Base-by-base conservation (phyloP, 1,284 basidiomycete genomes). In the Fomitopsis schrenkii region DNA sequence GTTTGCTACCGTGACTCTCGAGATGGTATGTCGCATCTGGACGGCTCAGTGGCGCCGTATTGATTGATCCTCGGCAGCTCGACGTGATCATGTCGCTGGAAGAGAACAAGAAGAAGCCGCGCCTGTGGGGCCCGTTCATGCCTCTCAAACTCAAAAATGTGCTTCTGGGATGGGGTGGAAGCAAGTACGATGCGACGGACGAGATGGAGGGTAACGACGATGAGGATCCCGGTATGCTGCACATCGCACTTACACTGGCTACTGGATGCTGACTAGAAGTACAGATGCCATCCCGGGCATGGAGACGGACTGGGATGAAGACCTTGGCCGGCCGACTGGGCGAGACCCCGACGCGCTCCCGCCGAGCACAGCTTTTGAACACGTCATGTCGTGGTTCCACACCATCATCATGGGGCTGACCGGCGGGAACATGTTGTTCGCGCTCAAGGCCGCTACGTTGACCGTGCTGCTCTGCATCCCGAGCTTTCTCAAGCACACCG, bases 271-370 rank as follows among this genome's bases (percentile, higher is more conserved):
- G n/a, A 38, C 22, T 7, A 2, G 40, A 52, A 55, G 7, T 35
- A 15, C 38, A 84, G 88, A 90, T 63, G 70, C 77, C 4, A 84
- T 91, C 40, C 85, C 84, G 59, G 86, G 87, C 12, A 73, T 87
- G n/a, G 76, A 81, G 30, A 74, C 76, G 2, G 70, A 71, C 30
- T 66, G 69, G 61, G 66, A 72, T 19, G 68, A 76, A 1, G 84
- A 87, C 64, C 77, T 90, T 0, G 86, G 87, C 2, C 69, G 80
- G 50, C 81, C 88, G 0, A 72, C 75, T 19, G 76, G 80, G 2
- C 78, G 91, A 40, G 88, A 93, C 73, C 91, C 91, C 0, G 91
- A 93, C 68, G 90, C 88, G 0, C 71, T 93, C 1, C 88, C 90
- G 7, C 89, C 90, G 0, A 71, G 75, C 1, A 91, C 89, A 63